These are phyloP conservation scores for Lyophyllum shimeji DNA, from an alignment of 768 basidiomycete genomes.

Conservation along the genomic window DNA sequence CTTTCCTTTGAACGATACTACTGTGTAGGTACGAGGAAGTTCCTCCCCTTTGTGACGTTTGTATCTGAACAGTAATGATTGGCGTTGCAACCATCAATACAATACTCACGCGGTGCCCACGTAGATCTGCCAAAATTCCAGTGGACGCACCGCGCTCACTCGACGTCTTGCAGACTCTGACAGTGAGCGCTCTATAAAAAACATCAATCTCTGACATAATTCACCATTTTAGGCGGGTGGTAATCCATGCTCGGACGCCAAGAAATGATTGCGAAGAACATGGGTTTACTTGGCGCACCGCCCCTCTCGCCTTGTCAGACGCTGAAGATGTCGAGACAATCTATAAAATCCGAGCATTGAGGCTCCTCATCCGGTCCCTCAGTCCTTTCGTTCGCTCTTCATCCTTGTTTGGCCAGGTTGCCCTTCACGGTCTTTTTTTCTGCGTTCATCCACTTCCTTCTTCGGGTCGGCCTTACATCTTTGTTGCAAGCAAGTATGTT, in stretches of 20 bases:
- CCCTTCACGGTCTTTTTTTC: conserved; percentile 33
- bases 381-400: conserved; percentile 21
- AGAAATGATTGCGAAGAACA: background rate
- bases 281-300: background rate
- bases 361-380: conserved; percentile 4
- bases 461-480: conserved; percentile 29
- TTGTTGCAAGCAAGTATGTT: conserved; percentile 26
- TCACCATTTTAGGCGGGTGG: conserved; percentile 7
- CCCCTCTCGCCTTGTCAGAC: background rate
- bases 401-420: conserved; percentile 39
- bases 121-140: conserved; percentile 12
- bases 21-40: too few relatives aligned
- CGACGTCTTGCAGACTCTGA: conserved; percentile 3
- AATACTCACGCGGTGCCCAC: background rate
- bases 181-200: conserved; percentile 3
- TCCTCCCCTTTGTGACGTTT: too few relatives aligned
- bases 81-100: background rate
- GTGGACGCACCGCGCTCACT: background rate
- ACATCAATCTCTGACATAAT: background rate
- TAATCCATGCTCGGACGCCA: conserved; percentile 10
- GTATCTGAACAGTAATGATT: too few relatives aligned
- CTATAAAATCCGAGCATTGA: conserved; percentile 19
- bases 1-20: too few relatives aligned
- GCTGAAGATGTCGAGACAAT: conserved; percentile 1
- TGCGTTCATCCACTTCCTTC: conserved; percentile 23